Evolutionary conservation across 768 basidiomycete species (phyloP).

Genomic region (Lactifluus hygrophoroides): DNA sequence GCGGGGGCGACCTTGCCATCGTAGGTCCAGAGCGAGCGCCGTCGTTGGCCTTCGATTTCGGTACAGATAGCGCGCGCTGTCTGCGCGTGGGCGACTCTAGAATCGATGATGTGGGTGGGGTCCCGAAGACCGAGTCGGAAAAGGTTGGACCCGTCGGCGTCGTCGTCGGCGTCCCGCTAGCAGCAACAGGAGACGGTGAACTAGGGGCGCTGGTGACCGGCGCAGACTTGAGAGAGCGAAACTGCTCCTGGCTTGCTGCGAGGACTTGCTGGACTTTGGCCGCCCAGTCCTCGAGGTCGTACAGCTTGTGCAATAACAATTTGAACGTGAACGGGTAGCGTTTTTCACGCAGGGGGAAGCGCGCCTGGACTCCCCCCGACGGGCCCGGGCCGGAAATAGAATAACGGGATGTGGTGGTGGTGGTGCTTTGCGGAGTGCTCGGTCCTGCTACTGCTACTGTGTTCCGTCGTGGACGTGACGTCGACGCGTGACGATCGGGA

Average conservation of each 20-base stretch:
- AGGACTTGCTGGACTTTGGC: slow-evolving; percentile 19
- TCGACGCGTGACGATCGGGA: not conserved
- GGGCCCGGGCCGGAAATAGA: not conserved
- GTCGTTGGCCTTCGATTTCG: slow-evolving; percentile 6
- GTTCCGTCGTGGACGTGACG: slow-evolving; percentile 15
- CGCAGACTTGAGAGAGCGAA: slow-evolving; percentile 12
- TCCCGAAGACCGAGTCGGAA: slow-evolving; percentile 1
- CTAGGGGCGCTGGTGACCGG: not conserved
- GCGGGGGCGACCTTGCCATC: not conserved
- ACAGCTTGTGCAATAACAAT: slow-evolving; percentile 19
- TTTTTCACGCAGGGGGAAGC: slow-evolving; percentile 14
- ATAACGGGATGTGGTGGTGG: no score
- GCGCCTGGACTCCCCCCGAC: slow-evolving; percentile 1
- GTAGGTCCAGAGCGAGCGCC: not conserved
- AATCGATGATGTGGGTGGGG: not conserved
- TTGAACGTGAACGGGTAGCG: slow-evolving; percentile 22
- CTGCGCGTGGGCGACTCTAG: not conserved
- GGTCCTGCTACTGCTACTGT: slow-evolving; percentile 14
- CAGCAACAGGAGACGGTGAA: no score
- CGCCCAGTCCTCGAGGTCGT: slow-evolving; percentile 20
- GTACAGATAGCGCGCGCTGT: not conserved
- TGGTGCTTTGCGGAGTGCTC: not conserved
- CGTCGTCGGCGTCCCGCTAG: no score
- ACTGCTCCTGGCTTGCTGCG: slow-evolving; percentile 18
- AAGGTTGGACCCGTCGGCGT: no score